A percentile compares a stretch with the other conserved stretches of the same genome.
Evolutionary conservation across 768 basidiomycete genomes (phyloP).

Genomic region (Leccinum pellstonianum): DNA sequence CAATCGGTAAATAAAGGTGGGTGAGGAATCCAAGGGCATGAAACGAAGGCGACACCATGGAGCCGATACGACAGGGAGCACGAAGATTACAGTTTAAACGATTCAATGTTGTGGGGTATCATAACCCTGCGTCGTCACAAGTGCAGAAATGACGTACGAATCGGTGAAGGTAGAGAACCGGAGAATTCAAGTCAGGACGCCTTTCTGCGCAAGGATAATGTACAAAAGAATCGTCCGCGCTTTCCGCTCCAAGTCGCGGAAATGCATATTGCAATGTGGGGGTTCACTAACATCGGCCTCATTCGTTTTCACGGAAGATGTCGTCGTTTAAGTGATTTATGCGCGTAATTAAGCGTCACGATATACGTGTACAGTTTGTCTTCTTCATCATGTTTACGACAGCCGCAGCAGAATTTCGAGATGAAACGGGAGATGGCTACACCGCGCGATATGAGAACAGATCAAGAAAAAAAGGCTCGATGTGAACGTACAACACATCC

Average conservation of each 20-base stretch:
- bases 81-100: no score
- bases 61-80: no score
- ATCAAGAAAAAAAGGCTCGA: background rate
- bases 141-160: no score
- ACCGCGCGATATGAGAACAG: background rate
- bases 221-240: background rate
- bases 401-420: slow-evolving; percentile 21
- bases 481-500: background rate
- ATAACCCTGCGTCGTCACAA: no score
- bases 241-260: background rate
- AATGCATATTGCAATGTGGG: slow-evolving; percentile 27
- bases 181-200: slow-evolving; percentile 11
- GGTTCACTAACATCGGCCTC: background rate
- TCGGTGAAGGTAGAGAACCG: slow-evolving; percentile 17
- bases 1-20: no score
- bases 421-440: slow-evolving; percentile 25
- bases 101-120: no score
- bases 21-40: no score
- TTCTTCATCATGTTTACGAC: slow-evolving; percentile 21
- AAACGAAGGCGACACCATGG: no score
- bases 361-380: slow-evolving; percentile 13
- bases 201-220: background rate
- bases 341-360: background rate
- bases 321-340: background rate
- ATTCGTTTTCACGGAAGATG: background rate